Conservation (phyloP, 352 stramenopile species). For the Pythium sp. region DNA sequence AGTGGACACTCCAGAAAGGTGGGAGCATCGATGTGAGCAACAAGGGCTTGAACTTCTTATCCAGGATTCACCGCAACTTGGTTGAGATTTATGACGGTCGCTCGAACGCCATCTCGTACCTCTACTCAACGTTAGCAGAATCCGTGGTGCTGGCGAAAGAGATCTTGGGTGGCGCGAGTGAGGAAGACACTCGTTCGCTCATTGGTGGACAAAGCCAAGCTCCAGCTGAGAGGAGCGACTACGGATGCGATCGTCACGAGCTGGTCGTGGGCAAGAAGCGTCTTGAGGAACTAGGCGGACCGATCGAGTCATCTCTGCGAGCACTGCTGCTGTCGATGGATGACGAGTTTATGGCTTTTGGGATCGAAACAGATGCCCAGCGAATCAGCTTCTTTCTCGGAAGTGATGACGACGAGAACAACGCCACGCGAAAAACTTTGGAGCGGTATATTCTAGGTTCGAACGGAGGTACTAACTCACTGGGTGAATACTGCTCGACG, state of each 20-base stretch:
- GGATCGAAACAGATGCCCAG: constrained; percentile 63
- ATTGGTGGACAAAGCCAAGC: constrained; percentile 21
- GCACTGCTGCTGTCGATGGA: constrained; percentile 62
- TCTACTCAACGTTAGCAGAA: constrained; percentile 53
- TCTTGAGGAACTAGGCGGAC: constrained; percentile 33
- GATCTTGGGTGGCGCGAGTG: constrained; percentile 14
- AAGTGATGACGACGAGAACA: constrained; percentile 36
- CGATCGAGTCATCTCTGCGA: constrained; percentile 39
- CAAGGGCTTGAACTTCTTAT: constrained; percentile 29
- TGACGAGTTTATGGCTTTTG: constrained; percentile 65
- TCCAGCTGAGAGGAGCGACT: constrained; percentile 13
- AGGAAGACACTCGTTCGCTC: constrained; percentile 8
- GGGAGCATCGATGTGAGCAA: constrained; percentile 46
- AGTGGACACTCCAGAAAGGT: constrained; percentile 42
- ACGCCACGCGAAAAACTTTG: constrained; percentile 39
- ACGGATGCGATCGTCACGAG: constrained; percentile 28
- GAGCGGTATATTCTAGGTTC: constrained; percentile 46
- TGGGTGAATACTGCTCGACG: neutral
- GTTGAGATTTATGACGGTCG: constrained; percentile 41
- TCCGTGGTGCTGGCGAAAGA: constrained; percentile 36
- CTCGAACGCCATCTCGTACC: constrained; percentile 35
- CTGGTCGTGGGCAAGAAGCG: constrained; percentile 33
- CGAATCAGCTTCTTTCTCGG: constrained; percentile 73
- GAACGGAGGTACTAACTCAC: neutral
- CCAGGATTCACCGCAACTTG: constrained; percentile 25